Percentiles rank a stretch among this genome's conserved stretches.
Conservation (phyloP, 1,284 basidiomycete species). For the Heterobasidion occidentale region DNA sequence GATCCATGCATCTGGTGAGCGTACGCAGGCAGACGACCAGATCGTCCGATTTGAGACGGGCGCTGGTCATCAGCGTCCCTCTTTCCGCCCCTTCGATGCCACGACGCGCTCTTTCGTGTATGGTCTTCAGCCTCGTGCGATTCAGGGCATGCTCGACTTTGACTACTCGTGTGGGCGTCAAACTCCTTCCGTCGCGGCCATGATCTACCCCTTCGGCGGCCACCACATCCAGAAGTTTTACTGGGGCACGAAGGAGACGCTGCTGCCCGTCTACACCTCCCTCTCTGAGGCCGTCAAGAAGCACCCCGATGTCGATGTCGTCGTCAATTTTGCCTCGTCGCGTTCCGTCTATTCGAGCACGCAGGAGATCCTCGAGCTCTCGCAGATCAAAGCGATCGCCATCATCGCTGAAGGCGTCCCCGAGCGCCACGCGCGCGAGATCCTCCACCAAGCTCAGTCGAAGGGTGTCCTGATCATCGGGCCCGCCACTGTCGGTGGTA, state of each 20-base stretch:
- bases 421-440: constrained; percentile 94
- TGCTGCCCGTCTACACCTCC: constrained; percentile 94
- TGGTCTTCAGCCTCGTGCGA: constrained; percentile 97
- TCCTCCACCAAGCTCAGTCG: constrained; percentile 82
- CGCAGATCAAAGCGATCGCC: constrained; percentile 79
- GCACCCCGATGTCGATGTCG: constrained; percentile 94
- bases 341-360: constrained; percentile 95
- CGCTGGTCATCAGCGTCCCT: constrained; percentile 47
- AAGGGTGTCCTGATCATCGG: constrained; percentile 95
- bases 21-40: constrained; percentile 81
- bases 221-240: constrained; percentile 99
- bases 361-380: constrained; percentile 74
- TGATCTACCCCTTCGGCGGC: constrained; percentile 99
- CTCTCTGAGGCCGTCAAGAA: constrained; percentile 91
- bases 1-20: constrained; percentile 75
- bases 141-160: constrained; percentile 99
- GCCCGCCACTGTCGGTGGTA: constrained; percentile 97
- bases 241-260: constrained; percentile 99
- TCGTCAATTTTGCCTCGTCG: constrained; percentile 97
- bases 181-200: constrained; percentile 94
- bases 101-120: constrained; percentile 94
- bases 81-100: constrained; percentile 87
- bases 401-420: constrained; percentile 99
- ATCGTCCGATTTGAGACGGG: constrained; percentile 78
- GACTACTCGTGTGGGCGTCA: constrained; percentile 96